Evolutionary conservation across 139 green algal genomes (phyloP).

Genomic region (Chlorella sorokiniana): DNA sequence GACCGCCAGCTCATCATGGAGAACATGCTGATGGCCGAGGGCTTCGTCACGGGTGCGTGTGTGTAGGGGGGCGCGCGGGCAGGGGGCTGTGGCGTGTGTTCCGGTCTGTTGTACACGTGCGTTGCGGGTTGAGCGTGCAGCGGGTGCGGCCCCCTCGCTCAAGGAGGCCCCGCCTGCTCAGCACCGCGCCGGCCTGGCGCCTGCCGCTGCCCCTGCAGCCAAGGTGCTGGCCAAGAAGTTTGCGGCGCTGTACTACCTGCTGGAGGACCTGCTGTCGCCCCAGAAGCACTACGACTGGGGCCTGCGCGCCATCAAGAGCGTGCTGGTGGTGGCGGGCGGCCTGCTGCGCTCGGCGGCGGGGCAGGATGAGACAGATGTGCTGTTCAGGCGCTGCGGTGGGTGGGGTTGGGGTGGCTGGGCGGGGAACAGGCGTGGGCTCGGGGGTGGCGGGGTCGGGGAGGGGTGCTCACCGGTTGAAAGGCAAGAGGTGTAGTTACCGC

Average conservation of each 20-base stretch:
- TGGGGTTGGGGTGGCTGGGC: not conserved
- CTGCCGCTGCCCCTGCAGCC: not conserved
- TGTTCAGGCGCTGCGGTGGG: slow-evolving; percentile 82
- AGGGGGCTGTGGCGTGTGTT: not conserved
- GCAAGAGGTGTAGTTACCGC: no score
- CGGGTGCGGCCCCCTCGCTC: no score
- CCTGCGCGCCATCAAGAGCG: slow-evolving; percentile 93
- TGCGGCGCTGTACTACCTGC: slow-evolving; percentile 91
- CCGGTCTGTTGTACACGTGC: not conserved
- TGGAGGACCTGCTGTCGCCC: slow-evolving; percentile 88
- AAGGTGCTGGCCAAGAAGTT: slow-evolving; percentile 84
- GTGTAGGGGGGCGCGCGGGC: no score
- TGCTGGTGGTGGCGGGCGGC: slow-evolving; percentile 88
- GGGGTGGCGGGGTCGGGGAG: no score
- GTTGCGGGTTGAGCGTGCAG: not conserved
- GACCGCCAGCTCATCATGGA: slow-evolving; percentile 90
- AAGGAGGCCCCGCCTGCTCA: no score
- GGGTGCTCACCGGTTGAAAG: no score
- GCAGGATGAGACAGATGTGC: slow-evolving; percentile 84
- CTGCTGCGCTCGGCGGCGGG: slow-evolving; percentile 87
- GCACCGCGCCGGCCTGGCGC: slow-evolving; percentile 43
- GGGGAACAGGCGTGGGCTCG: no score
- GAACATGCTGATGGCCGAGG: slow-evolving; percentile 95
- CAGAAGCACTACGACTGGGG: slow-evolving; percentile 90
- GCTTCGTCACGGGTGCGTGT: slow-evolving; percentile 74